Evolutionary conservation across 768 basidiomycete species (phyloP).

Genomic region (Kwoniella dejecticola): DNA sequence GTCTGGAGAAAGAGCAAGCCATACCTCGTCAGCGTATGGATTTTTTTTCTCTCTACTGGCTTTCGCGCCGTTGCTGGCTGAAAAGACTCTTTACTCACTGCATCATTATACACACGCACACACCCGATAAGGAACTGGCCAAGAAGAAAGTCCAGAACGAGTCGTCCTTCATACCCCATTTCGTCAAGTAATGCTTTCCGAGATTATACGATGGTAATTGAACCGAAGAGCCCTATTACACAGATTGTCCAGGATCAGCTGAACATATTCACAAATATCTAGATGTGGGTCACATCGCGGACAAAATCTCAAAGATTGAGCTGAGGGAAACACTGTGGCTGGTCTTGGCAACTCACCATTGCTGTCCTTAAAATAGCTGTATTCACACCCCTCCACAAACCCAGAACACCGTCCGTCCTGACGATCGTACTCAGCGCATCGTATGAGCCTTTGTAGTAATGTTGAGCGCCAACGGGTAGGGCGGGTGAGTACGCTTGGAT

Average conservation of each 20-base stretch:
- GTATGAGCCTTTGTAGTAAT: slow-evolving; percentile 80
- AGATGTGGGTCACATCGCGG: too few relatives aligned
- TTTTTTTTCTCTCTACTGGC: too few relatives aligned
- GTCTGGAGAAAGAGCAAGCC: too few relatives aligned
- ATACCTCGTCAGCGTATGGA: too few relatives aligned
- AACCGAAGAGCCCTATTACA: slow-evolving; percentile 61
- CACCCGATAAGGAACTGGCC: slow-evolving; percentile 84
- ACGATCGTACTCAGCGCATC: slow-evolving; percentile 81
- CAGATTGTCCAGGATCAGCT: too few relatives aligned
- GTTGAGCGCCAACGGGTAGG: slow-evolving; percentile 91
- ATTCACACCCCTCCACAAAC: slow-evolving; percentile 86
- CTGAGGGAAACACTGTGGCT: background rate
- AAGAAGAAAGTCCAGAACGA: slow-evolving; percentile 84
- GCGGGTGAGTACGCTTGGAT: slow-evolving; percentile 99
- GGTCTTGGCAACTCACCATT: slow-evolving; percentile 63
- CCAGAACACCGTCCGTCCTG: slow-evolving; percentile 72
- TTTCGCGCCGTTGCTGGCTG: too few relatives aligned
- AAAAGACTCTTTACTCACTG: slow-evolving; percentile 63
- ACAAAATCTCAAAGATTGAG: background rate
- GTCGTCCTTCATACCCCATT: slow-evolving; percentile 68
- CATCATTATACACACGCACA: slow-evolving; percentile 92
- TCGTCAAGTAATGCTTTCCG: slow-evolving; percentile 78
- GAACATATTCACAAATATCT: too few relatives aligned
- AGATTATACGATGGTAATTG: slow-evolving; percentile 96
- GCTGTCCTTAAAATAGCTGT: slow-evolving; percentile 90